phyloP scores from a whole-genome alignment of 129 eudicot genomes.

The Smallanthus sonchifolius region DNA sequence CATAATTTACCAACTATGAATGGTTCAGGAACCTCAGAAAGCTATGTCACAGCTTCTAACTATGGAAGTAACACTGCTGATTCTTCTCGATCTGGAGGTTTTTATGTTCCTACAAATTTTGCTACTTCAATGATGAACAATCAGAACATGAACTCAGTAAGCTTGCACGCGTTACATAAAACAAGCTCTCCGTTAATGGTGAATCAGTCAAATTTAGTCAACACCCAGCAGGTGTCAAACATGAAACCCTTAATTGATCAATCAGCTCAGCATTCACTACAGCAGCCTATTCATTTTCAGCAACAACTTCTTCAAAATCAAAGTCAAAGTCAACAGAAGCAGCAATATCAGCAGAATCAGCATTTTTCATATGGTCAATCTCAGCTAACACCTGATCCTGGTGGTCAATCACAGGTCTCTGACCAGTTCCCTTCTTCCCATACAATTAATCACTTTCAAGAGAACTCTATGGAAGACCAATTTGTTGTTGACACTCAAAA shows the following conservation, averaged over 20 bases:
- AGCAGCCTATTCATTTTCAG: conserved; percentile 56
- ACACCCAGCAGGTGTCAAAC: conserved; percentile 40
- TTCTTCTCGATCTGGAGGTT: conserved; percentile 56
- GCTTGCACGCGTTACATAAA: conserved; percentile 46
- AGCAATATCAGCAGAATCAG: conserved; percentile 34
- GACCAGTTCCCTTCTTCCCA: conserved; percentile 52
- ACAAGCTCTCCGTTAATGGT: conserved; percentile 39
- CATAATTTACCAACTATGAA: conserved; percentile 48
- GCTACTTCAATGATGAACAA: conserved; percentile 52
- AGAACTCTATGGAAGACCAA: conserved; percentile 45
- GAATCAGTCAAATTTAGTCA: conserved; percentile 42
- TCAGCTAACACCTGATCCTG: conserved; percentile 1
- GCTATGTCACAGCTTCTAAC: conserved; percentile 44
- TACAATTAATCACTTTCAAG: conserved; percentile 41
- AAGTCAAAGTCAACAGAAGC: conserved; percentile 53
- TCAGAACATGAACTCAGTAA: conserved; percentile 46
- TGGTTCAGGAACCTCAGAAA: conserved; percentile 62
- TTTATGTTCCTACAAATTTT: conserved; percentile 46
- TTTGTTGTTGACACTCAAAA: conserved; percentile 42
- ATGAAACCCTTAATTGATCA: conserved; percentile 44
- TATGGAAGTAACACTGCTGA: conserved; percentile 45
- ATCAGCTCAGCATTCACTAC: conserved; percentile 42
- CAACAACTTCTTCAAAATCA: conserved; percentile 37
- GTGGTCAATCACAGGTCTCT: conserved; percentile 20
- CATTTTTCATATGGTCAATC: conserved; percentile 9